Conservation (phyloP, 495 filamentous ascomycete species). For the Tuber aestivum region DNA sequence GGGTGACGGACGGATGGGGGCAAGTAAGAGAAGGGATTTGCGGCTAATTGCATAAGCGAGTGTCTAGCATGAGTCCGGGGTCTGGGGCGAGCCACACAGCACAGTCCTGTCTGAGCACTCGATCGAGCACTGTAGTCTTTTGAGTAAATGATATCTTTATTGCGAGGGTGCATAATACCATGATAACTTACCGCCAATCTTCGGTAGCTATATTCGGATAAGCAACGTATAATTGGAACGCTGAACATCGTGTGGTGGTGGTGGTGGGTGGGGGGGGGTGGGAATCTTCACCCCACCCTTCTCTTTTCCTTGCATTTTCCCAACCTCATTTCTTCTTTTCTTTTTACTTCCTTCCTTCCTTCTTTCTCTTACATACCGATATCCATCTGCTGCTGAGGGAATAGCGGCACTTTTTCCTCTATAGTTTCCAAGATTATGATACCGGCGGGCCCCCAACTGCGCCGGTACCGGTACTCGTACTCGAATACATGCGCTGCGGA, state of each 20-base stretch:
- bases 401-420: not conserved
- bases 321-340: not conserved
- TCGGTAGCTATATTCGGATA: not conserved
- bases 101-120: too few species aligned
- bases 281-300: not conserved
- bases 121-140: too few species aligned
- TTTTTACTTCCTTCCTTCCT: not conserved
- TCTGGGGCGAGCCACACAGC: too few species aligned
- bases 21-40: too few species aligned
- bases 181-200: too few species aligned
- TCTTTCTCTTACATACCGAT: not conserved
- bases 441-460: not conserved
- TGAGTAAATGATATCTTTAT: too few species aligned
- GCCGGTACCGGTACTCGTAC: too few species aligned
- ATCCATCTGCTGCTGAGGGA: not conserved
- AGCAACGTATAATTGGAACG: not conserved
- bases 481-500: not conserved
- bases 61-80: too few species aligned
- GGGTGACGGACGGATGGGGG: too few species aligned
- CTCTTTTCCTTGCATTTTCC: not conserved
- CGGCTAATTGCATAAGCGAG: too few species aligned
- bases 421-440: not conserved
- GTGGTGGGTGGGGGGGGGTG: too few species aligned
- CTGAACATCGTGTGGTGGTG: not conserved
- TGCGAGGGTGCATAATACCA: too few species aligned